Percentiles rank a stretch among this genome's conserved stretches.
These are phyloP conservation scores for Magnusiomyces fungicola DNA, from an alignment of 1,139 yeast species.

Conservation along the genomic window DNA sequence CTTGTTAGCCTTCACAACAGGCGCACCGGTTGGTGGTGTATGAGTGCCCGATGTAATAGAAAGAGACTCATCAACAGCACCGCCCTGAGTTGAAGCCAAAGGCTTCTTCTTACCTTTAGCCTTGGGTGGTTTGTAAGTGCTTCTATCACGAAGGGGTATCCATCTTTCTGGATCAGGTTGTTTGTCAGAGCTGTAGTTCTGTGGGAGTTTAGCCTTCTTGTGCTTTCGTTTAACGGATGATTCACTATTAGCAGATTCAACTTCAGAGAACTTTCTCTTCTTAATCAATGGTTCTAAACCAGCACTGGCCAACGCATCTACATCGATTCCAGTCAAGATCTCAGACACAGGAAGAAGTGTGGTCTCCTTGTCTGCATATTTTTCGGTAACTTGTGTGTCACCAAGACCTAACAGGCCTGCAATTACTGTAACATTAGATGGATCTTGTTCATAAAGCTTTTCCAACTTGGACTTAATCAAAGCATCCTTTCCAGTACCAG, in stretches of 20 bases:
- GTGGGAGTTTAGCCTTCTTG: slow-evolving; percentile 36
- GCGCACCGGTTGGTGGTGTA: slow-evolving; percentile 20
- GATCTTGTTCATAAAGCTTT: slow-evolving; percentile 10
- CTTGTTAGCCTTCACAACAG: slow-evolving; percentile 19
- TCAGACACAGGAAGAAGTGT: slow-evolving; percentile 19
- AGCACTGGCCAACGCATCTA: slow-evolving; percentile 32
- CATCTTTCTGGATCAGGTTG: slow-evolving; percentile 70
- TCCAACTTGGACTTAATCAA: slow-evolving; percentile 15
- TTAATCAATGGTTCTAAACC: slow-evolving; percentile 37
- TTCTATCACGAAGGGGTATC: slow-evolving; percentile 81
- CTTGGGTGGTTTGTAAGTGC: slow-evolving; percentile 63
- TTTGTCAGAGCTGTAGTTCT: slow-evolving; percentile 35
- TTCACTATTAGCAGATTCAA: slow-evolving; percentile 21
- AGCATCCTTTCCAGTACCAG: slow-evolving; percentile 14
- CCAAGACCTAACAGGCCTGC: slow-evolving; percentile 24
- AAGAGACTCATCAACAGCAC: slow-evolving; percentile 44
- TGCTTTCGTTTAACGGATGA: slow-evolving; percentile 23
- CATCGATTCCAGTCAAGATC: slow-evolving; percentile 39
- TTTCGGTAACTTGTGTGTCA: slow-evolving; percentile 10
- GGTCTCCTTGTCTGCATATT: slow-evolving; percentile 18
- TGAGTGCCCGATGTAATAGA: slow-evolving; percentile 39
- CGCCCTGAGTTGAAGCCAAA: slow-evolving; percentile 52
- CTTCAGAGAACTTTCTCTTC: slow-evolving; percentile 18
- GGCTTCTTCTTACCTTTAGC: slow-evolving; percentile 40
- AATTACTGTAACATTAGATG: slow-evolving; percentile 10